These are phyloP conservation scores for Cyphellophora europaea DNA, from an alignment of 2,329 filamentous ascomycete species.

Conservation along the genomic window DNA sequence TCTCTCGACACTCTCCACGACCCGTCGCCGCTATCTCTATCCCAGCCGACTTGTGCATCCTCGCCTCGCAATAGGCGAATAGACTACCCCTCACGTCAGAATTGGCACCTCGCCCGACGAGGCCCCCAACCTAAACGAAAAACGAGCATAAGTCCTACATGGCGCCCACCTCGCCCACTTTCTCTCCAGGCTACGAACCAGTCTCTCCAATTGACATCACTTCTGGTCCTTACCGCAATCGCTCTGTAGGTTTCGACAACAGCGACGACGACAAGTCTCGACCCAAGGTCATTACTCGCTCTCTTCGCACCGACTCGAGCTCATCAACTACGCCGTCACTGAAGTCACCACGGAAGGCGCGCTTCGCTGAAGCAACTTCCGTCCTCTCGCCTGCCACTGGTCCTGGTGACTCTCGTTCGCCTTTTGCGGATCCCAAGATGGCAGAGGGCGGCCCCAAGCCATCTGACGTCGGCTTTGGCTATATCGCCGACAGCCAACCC, in stretches of 20 bases:
- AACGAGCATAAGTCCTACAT: background rate
- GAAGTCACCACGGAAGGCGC: constrained; percentile 48
- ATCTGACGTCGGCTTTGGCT: constrained; percentile 86
- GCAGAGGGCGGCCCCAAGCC: constrained; percentile 50
- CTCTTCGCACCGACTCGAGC: constrained; percentile 15
- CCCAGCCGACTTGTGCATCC: too few species aligned
- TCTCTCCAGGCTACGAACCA: constrained; percentile 20
- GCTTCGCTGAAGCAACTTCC: constrained; percentile 57
- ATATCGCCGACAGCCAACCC: constrained; percentile 55
- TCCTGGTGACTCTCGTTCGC: constrained; percentile 34
- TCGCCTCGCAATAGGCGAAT: too few species aligned
- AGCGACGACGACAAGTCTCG: constrained; percentile 19
- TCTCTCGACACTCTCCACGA: background rate
- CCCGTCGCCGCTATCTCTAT: too few species aligned
- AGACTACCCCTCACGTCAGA: constrained; percentile 2
- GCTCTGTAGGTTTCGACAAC: constrained; percentile 21
- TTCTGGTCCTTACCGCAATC: constrained; percentile 22
- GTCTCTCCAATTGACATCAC: constrained; percentile 31
- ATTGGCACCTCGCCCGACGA: background rate
- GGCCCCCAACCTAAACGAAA: background rate
- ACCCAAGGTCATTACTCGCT: constrained; percentile 12
- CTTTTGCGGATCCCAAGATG: constrained; percentile 41
- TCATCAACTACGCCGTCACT: constrained; percentile 25
- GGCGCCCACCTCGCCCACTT: constrained; percentile 1
- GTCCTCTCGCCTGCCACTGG: constrained; percentile 52